Evolutionary conservation across 805 yeast species (phyloP), one percentile per base, ranked within the genome.

Genomic region (Ogataea salicorniae): DNA sequence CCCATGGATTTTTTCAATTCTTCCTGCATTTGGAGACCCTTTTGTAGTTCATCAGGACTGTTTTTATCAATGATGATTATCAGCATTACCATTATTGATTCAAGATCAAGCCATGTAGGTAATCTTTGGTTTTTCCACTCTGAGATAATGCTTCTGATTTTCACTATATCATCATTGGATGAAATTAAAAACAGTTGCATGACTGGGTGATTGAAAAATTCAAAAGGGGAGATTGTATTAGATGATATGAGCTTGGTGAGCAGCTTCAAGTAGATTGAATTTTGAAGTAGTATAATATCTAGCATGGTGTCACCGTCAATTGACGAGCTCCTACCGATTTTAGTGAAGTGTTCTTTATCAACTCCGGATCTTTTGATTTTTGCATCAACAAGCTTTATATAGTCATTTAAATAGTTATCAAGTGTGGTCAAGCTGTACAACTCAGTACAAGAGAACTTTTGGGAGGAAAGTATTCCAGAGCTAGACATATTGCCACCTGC

Each of bases 201-300:
- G 2, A 89, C 77, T 0, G 97, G 97, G 61, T 91, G 97, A 54
- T 86, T 83, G 63, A 90, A 82, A 5, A 89, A 83, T 63, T 92
- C 97, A 61, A 87, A 88, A 2, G 92, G 82, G 2, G 87, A 80
- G 8, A 87, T 66, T 7, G 75, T 74, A 14, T 79, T 74, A 13
- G 84, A 73, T 4, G 88, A 74, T 7, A 85, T 69, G 38, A 85
- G 59, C 53, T 80, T 76, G 31, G 81, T 73, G 54, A 85, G 73
- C 52, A 81, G 73, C 44, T 75, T 77, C 51, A 79, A 67, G 60
- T 83, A 87, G 9, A 83, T 66, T 4, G 79, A 71, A 46, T 71
- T 71, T 44, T 71, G 72, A 37, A 77, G 42, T 18, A 57, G 17
- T 14, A 46, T 56, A 1, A 63, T 46, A 14, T 57, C 50, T 20